A percentile compares a stretch with the other conserved stretches of the same genome.
These are phyloP conservation scores for Panicum hallii DNA, from an alignment of 202 grass and related monocot genomes.

Conservation along the genomic window DNA sequence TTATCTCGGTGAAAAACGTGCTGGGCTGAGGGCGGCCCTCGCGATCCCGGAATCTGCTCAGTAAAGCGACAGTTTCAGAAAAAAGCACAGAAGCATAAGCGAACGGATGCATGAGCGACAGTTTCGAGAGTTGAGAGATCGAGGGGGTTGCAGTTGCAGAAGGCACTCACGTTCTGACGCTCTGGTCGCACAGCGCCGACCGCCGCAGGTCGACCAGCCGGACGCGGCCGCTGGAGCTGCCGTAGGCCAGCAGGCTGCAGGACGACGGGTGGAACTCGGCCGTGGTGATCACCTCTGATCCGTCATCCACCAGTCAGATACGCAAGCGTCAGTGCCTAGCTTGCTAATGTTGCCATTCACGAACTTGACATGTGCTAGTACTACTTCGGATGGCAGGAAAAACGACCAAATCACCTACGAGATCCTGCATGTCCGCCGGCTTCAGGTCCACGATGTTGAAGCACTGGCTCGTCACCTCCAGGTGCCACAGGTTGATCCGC, in stretches of 20 bases:
- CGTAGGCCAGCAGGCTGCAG: constrained; percentile 55
- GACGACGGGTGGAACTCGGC: constrained; percentile 62
- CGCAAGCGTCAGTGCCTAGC: background rate
- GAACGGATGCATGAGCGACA: background rate
- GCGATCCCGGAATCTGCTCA: constrained; percentile 20
- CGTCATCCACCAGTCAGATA: background rate
- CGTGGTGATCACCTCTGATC: constrained; percentile 60
- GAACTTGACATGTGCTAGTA: background rate
- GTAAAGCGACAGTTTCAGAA: background rate
- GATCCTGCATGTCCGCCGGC: constrained; percentile 62
- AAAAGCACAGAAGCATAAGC: background rate
- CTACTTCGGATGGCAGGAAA: background rate
- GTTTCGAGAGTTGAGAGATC: background rate
- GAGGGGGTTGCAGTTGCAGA: background rate
- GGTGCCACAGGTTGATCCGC: constrained; percentile 65
- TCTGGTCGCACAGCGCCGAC: constrained; percentile 59
- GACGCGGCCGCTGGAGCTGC: constrained; percentile 61
- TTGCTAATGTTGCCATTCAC: too few relatives aligned
- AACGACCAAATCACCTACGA: constrained; percentile 62
- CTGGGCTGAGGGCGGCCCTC: constrained; percentile 10
- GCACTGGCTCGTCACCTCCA: constrained; percentile 57
- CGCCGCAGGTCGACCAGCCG: constrained; percentile 60
- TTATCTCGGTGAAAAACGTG: constrained; percentile 44
- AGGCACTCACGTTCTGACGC: constrained; percentile 45
- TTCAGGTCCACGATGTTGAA: constrained; percentile 60